Base-by-base conservation (phyloP, 2,329 filamentous ascomycete species). In the Colletotrichum siamense region DNA sequence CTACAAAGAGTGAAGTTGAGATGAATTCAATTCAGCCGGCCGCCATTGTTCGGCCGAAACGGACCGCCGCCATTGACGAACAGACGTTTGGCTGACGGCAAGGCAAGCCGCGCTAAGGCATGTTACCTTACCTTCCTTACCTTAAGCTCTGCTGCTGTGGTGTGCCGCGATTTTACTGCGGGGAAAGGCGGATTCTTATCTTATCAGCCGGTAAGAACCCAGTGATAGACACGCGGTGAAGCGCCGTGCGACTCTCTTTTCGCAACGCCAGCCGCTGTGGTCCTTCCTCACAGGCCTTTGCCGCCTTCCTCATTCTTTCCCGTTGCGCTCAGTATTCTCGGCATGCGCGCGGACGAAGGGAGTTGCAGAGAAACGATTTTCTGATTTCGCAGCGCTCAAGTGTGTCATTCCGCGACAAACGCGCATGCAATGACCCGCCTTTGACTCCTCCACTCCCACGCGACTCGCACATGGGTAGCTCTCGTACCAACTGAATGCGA, bases 401-500 rank as follows among this genome's bases (percentile, higher is more conserved):
- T 64, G 16, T 39, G 36, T 26, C 57, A 32, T 63, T 44, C 34
- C 32, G 62, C 49, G 22, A 73, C 24, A 32, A 18, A 59, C 26
- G 49, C 71, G 52, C 61, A 55, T 52, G 18, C 12, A 26, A 73
- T 74, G 70, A 73, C 39, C 59, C 32, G 71, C 36, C 64, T 73
- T 74, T 76, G 73, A 76, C 73, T 76, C 73, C 65, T 66, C 44
- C 44, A 52, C 44, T 52, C 62, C 63, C 55, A 75, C 71, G 69
- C 73, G 69, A 73, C 70, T 69, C 64, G 28, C 28, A 69, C 73
- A 70, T 61, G 62, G 39, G 63, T 65, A 59, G 70, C 64, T 74
- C 64, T 63, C 64, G 24, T 64, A 76, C 65, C 73, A 44, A 39
- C 34, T 36, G 65, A 76, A 76, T 76, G 73, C 70, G 70, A 18